Evolutionary conservation across 73 alveolate species (phyloP), one percentile per base, ranked within the genome.

Genomic region (Blepharisma japonicum): DNA sequence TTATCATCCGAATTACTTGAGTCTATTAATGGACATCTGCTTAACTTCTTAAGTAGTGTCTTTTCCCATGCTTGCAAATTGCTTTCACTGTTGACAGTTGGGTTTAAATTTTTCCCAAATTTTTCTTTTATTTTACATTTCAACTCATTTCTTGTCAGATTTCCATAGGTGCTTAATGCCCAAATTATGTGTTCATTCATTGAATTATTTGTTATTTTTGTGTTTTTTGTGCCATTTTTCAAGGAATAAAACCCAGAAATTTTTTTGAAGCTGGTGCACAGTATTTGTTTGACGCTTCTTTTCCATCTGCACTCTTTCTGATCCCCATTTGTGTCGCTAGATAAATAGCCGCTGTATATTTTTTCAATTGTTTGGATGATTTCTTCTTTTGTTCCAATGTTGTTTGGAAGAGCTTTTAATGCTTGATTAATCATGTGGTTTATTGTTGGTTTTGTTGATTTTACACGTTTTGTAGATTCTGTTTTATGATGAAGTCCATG

Each of bases 211-310:
- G 14, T 61, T 14, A 25, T 9, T 8, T 61, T 39, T 14, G 18
- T 11, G 47, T 8, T 25, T 61, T 61, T 14, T 9, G 14, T 25
- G 11, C 18, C 38, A 18, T 11, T 8, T 20, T 25, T 61, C 46
- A 61, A 61, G 2, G n/a, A 14, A 5, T 18, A 61, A 18, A 25
- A 8, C 23, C 74, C 74, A 9, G 74, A 48, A 20, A 61, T 25
- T 61, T 61, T 61, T 9, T 18, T 25, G 23, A 61, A 61, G 23
- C n/a, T 14, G 18, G 46, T 61, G 47, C 23, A 14, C 14, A 61
- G 46, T 61, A 61, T 14, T 25, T 61, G 74, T 61, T 61, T 61
- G 11, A 61, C 74, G 47, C 74, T 61, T 9, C 18, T 25, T 61
- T 61, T 61, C 74, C 74, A 61, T 3, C 46, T 20, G 42, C 42